Evolutionary conservation across 1,284 basidiomycete species (phyloP).

Genomic region (Volvariella volvacea): DNA sequence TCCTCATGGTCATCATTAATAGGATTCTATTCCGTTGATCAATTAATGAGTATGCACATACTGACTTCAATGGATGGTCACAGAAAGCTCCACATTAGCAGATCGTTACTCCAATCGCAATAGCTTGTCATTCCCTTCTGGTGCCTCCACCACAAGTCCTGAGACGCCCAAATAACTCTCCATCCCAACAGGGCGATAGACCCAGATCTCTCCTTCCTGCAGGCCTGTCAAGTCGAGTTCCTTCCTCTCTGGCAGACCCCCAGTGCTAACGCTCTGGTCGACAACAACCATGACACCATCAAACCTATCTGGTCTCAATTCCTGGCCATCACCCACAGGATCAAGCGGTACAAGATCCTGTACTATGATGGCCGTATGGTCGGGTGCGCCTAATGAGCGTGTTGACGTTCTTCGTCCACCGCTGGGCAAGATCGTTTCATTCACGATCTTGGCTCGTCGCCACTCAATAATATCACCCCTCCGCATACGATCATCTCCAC

Average conservation of each 20-base stretch:
- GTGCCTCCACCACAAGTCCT: conserved; percentile 15
- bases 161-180: conserved; percentile 19
- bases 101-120: conserved; percentile 2
- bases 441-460: conserved; percentile 31
- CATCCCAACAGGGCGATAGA: conserved; percentile 23
- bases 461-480: conserved; percentile 54
- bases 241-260: conserved; percentile 16
- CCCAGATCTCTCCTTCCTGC: conserved; percentile 26
- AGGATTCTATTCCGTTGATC: no score
- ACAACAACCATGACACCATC: conserved; percentile 21
- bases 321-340: conserved; percentile 15
- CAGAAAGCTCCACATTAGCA: no score
- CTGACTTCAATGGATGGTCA: no score
- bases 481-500: conserved; percentile 44
- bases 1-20: no score
- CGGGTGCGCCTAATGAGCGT: conserved; percentile 27
- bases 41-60: no score
- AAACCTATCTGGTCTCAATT: conserved; percentile 17
- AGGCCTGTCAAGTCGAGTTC: conserved; percentile 22
- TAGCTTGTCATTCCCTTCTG: conserved; percentile 8
- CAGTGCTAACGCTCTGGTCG: conserved; percentile 19
- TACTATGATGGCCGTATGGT: conserved; percentile 32
- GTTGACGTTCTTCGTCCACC: conserved; percentile 14
- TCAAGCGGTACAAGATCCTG: conserved; percentile 17
- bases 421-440: conserved; percentile 5